phyloP scores from a whole-genome alignment of 139 green algal species.

The Spirogloea muscicola region DNA sequence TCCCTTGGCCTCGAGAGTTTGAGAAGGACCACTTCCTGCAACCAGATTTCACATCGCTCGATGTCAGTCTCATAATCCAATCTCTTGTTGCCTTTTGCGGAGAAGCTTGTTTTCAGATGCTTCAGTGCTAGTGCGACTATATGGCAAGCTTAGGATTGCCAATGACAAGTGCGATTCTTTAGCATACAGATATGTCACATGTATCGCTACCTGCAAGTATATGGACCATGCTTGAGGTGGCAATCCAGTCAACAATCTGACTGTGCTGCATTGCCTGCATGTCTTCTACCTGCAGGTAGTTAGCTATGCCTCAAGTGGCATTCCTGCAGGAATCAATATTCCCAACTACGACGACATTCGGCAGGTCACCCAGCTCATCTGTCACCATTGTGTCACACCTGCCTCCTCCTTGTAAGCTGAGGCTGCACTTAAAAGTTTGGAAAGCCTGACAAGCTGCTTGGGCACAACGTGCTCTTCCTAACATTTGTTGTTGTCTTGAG shows the following conservation, averaged over 20 bases:
- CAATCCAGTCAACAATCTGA: too few relatives aligned
- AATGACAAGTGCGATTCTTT: too few relatives aligned
- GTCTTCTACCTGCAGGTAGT: constrained; percentile 7
- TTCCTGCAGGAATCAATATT: constrained; percentile 34
- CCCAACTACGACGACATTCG: constrained; percentile 37
- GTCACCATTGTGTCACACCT: neutral
- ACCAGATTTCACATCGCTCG: constrained; percentile 25
- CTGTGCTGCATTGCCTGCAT: too few relatives aligned
- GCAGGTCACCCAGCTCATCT: neutral
- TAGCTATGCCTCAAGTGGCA: constrained; percentile 25
- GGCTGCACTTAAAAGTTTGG: neutral
- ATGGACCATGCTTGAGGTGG: too few relatives aligned
- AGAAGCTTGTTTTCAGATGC: too few relatives aligned
- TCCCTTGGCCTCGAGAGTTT: constrained; percentile 30
- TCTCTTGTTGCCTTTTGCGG: too few relatives aligned
- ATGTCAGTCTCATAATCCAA: constrained; percentile 2
- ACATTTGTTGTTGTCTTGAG: too few relatives aligned
- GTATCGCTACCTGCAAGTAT: too few relatives aligned
- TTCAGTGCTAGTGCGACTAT: too few relatives aligned
- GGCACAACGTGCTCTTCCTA: too few relatives aligned
- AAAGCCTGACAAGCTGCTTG: neutral
- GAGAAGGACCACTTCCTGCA: constrained; percentile 29
- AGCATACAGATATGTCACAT: too few relatives aligned
- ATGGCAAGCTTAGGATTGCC: too few relatives aligned
- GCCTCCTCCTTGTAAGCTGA: neutral